Evolutionary conservation across 208 protist genomes (phyloP).

Genomic region (Trypanosoma cruzi): DNA sequence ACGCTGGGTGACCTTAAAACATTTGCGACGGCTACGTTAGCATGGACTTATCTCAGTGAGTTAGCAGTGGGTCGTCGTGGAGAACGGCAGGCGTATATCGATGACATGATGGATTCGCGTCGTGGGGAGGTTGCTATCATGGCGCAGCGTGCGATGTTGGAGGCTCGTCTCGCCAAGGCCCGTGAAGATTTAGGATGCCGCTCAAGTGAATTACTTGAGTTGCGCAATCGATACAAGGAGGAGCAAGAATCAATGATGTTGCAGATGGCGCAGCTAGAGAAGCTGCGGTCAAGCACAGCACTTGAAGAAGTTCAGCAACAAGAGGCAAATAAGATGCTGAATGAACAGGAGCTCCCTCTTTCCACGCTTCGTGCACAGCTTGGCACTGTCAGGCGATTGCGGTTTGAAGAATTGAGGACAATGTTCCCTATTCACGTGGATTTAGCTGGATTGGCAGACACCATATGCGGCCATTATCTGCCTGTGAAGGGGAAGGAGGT

Average conservation of each 20-base stretch:
- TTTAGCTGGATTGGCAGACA: conserved; percentile 4
- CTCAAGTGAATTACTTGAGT: conserved; percentile 35
- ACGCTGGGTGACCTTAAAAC: conserved; percentile 53
- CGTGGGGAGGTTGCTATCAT: conserved; percentile 9
- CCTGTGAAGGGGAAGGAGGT: conserved; percentile 3
- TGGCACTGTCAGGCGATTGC: conserved; percentile 22
- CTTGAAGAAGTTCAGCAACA: background rate
- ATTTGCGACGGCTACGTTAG: conserved; percentile 35
- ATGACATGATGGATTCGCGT: conserved; percentile 21
- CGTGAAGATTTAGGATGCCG: conserved; percentile 35
- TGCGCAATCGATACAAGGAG: conserved; percentile 33
- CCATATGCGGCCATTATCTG: conserved; percentile 13
- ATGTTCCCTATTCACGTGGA: conserved; percentile 21
- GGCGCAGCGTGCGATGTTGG: conserved; percentile 36
- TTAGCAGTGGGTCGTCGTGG: conserved; percentile 29
- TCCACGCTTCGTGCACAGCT: conserved; percentile 43
- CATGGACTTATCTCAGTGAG: conserved; percentile 40
- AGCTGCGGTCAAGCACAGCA: background rate
- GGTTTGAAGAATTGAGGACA: conserved; percentile 29
- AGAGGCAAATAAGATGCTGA: background rate
- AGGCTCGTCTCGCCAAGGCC: conserved; percentile 36
- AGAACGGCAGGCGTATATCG: conserved; percentile 25
- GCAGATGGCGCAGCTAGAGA: conserved; percentile 31
- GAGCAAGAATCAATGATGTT: conserved; percentile 26
- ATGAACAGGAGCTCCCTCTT: conserved; percentile 33